Evolutionary conservation across 139 green algal genomes (phyloP).

Genomic region (Coccomyxa sp.): DNA sequence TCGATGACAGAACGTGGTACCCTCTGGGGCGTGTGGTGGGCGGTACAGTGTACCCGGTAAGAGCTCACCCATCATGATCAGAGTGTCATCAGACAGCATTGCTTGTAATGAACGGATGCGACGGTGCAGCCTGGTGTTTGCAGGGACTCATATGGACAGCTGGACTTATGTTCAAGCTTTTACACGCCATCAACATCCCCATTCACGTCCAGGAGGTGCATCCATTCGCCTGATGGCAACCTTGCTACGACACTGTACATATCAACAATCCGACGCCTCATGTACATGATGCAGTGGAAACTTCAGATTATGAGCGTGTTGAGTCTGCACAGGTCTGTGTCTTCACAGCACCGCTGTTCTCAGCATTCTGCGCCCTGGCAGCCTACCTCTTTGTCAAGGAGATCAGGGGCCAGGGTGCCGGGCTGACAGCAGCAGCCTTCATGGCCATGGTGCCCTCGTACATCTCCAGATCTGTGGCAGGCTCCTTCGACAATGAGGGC

Average conservation of each 20-base stretch:
- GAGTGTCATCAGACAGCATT: no score
- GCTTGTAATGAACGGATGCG: no score
- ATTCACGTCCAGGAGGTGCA: conserved; percentile 91
- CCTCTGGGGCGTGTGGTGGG: conserved; percentile 83
- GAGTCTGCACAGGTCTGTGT: conserved; percentile 79
- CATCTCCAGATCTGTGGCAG: conserved; percentile 83
- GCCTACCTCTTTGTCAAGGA: conserved; percentile 84
- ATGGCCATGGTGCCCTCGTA: conserved; percentile 86
- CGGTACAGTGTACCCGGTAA: conserved; percentile 84
- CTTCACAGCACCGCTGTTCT: conserved; percentile 94
- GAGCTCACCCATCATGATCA: not conserved
- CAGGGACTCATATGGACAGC: conserved; percentile 92
- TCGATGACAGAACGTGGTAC: conserved; percentile 89
- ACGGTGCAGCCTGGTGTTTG: no score
- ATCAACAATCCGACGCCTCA: no score
- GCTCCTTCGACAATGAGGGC: conserved; percentile 87
- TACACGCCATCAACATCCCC: conserved; percentile 86
- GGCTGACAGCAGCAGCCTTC: conserved; percentile 81
- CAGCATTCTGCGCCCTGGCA: conserved; percentile 74
- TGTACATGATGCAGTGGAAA: no score
- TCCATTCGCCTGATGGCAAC: no score
- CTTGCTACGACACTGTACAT: no score
- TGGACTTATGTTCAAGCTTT: conserved; percentile 77
- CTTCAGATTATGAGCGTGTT: no score
- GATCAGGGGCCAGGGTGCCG: conserved; percentile 68